phyloP scores from a whole-genome alignment of 305 asterid species.

The Petunia hybrid region DNA sequence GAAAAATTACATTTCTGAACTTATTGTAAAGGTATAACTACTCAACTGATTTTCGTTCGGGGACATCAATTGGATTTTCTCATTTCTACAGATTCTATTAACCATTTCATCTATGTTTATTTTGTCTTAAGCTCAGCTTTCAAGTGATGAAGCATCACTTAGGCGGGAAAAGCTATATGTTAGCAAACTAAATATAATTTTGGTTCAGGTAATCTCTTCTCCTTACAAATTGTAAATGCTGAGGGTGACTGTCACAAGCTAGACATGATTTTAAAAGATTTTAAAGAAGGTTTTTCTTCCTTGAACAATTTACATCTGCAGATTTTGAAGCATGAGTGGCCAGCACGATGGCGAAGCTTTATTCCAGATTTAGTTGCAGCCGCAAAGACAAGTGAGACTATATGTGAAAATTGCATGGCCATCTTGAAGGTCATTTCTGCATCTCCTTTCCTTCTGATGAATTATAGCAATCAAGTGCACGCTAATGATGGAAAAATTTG shows the following conservation, averaged over 20 bases:
- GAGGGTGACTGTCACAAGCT: neutral
- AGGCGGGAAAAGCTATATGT: conserved; percentile 92
- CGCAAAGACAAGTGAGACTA: conserved; percentile 90
- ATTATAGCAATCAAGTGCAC: conserved; percentile 17
- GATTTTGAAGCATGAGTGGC: conserved; percentile 99
- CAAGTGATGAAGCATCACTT: conserved; percentile 89
- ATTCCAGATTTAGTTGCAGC: conserved; percentile 96
- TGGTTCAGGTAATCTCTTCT: conserved; percentile 80
- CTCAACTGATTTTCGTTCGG: neutral
- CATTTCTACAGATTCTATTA: neutral
- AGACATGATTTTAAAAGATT: neutral
- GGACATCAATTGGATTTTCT: too few species aligned
- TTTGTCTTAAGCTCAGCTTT: conserved; percentile 57
- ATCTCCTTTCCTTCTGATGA: conserved; percentile 28
- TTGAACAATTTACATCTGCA: conserved; percentile 33
- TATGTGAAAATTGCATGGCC: conserved; percentile 97
- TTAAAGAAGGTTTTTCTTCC: neutral
- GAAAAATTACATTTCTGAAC: conserved; percentile 98
- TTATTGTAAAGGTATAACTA: conserved; percentile 83
- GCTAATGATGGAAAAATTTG: conserved; percentile 28
- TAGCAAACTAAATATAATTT: conserved; percentile 78
- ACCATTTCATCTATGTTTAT: neutral
- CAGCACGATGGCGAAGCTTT: conserved; percentile 87
- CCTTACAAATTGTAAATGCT: neutral
- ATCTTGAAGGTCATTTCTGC: conserved; percentile 70